Evolutionary conservation across 345 rosid genomes (phyloP).

Genomic region (Eucalyptus pauciflora): DNA sequence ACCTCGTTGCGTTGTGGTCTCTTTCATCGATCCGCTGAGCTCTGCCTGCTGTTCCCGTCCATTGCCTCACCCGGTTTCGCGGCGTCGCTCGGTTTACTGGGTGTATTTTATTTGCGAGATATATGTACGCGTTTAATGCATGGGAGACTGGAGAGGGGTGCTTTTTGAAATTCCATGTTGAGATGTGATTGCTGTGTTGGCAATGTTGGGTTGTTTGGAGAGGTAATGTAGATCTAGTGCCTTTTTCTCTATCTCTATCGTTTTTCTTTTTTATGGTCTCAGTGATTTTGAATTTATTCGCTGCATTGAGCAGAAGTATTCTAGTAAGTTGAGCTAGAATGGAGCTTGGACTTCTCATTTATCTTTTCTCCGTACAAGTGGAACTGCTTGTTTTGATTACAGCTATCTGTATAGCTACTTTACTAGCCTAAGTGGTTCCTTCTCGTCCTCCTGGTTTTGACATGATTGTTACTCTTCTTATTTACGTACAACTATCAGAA

Average conservation of each 20-base stretch:
- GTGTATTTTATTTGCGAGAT: neutral
- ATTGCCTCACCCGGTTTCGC: neutral
- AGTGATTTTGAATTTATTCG: neutral
- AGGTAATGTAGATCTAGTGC: constrained; percentile 23
- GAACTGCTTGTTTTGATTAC: neutral
- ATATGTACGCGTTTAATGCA: neutral
- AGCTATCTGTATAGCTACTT: neutral
- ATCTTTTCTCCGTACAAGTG: neutral
- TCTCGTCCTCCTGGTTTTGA: neutral
- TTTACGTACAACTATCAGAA: neutral
- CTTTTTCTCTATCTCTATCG: neutral
- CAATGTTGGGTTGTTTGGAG: neutral
- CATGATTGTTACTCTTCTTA: neutral
- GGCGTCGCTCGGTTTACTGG: neutral
- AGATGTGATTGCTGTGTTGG: neutral
- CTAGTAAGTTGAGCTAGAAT: neutral
- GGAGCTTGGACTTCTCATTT: neutral
- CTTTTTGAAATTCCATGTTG: neutral
- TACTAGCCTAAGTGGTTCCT: neutral
- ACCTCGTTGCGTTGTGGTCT: neutral
- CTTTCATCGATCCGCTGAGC: neutral
- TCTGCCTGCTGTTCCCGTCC: neutral
- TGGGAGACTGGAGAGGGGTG: neutral
- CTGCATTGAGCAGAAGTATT: neutral
- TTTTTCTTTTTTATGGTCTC: neutral